Conservation (phyloP, 2,329 filamentous ascomycete species). For the Botrytis pseudocinerea region DNA sequence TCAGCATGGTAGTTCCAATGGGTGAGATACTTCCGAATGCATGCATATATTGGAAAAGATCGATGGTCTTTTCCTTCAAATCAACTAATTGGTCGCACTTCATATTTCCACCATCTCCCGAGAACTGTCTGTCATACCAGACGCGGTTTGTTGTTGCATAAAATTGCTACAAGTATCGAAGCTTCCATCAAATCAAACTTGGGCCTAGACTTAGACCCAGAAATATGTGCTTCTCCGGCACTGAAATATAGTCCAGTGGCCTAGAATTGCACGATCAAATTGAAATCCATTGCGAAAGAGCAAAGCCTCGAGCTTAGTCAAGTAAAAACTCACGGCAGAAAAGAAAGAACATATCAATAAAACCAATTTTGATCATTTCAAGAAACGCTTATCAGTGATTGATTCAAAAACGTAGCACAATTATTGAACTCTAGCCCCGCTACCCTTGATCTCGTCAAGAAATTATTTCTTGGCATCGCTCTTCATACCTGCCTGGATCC, state of each 20-base stretch:
- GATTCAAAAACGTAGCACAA: neutral
- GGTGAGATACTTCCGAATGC: neutral
- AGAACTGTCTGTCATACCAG: neutral
- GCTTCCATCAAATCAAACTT: neutral
- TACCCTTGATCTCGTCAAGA: neutral
- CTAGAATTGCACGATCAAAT: neutral
- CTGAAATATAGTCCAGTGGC: neutral
- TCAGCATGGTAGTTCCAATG: neutral
- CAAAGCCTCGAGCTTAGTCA: neutral
- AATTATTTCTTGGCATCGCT: conserved; percentile 36
- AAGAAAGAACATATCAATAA: neutral
- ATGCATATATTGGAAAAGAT: neutral
- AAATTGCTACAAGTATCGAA: neutral
- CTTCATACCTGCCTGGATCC: conserved; percentile 69
- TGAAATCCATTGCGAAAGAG: neutral
- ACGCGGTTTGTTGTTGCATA: neutral
- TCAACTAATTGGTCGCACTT: neutral
- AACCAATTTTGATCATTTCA: neutral
- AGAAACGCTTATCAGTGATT: neutral
- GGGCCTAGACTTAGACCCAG: neutral
- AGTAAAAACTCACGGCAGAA: neutral
- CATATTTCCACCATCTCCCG: neutral
- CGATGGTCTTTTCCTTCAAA: neutral
- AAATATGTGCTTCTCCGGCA: neutral
- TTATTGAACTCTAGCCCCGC: too few species aligned